phyloP scores from a whole-genome alignment of 2,329 filamentous ascomycete genomes.

The Pseudocercospora pini-densiflorae region DNA sequence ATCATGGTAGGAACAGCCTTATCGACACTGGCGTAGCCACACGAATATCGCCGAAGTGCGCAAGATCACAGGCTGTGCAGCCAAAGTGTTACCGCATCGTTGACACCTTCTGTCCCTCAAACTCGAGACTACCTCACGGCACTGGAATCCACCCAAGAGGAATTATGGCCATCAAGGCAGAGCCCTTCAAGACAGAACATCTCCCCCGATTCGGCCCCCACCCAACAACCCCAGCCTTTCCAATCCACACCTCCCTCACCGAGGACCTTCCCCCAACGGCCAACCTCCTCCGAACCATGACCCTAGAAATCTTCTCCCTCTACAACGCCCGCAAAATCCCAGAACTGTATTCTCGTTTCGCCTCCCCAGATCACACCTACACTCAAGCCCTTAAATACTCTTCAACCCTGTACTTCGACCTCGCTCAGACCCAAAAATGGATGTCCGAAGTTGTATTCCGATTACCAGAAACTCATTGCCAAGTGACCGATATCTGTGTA shows the following conservation, averaged over 20 bases:
- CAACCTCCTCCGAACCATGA: not conserved
- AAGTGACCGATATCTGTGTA: not conserved
- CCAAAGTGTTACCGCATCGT: no score
- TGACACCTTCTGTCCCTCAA: no score
- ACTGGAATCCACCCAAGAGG: no score
- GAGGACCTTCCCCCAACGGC: not conserved
- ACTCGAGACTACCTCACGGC: no score
- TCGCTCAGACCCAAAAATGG: not conserved
- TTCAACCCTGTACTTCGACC: not conserved
- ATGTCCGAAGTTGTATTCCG: not conserved
- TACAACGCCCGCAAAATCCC: not conserved
- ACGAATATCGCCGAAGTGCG: no score
- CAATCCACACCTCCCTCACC: not conserved
- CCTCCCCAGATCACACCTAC: not conserved
- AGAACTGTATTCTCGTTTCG: constrained; percentile 60
- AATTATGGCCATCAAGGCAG: not conserved
- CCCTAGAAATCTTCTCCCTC: not conserved
- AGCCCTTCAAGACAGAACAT: not conserved
- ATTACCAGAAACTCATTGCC: not conserved
- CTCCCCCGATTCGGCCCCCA: not conserved
- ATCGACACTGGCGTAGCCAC: no score
- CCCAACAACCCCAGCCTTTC: not conserved
- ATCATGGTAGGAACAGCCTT: no score
- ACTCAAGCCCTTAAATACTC: not conserved
- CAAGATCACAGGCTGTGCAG: no score